A percentile compares a stretch with the other conserved stretches of the same genome.
Evolutionary conservation across 345 rosid species (phyloP).

Genomic region (Brassica juncea): DNA sequence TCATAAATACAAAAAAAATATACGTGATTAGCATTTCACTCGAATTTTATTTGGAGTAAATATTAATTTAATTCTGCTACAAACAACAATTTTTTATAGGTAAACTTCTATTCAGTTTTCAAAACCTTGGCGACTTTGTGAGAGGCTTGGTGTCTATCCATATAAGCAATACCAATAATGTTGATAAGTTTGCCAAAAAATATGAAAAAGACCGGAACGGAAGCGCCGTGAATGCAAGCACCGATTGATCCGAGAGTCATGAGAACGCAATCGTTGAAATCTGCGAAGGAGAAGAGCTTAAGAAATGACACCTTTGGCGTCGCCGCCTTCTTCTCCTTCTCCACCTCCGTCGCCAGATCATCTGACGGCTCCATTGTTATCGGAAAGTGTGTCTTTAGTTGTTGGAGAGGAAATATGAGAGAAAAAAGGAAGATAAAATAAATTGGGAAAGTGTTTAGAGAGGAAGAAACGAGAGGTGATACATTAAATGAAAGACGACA

Average conservation of each 20-base stretch:
- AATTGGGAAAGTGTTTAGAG: constrained; percentile 3
- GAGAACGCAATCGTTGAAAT: constrained; percentile 64
- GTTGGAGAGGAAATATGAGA: neutral
- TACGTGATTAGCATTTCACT: neutral
- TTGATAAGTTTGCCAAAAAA: constrained; percentile 86
- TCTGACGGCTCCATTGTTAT: constrained; percentile 39
- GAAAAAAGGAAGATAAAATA: neutral
- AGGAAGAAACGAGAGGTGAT: constrained; percentile 30
- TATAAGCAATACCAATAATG: constrained; percentile 73
- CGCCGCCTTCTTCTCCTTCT: constrained; percentile 8
- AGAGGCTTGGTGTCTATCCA: constrained; percentile 74
- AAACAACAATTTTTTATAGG: neutral
- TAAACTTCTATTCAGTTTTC: neutral
- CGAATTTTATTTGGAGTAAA: neutral
- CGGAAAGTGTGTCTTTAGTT: constrained; percentile 5
- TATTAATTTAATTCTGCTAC: neutral
- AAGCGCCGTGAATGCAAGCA: constrained; percentile 84
- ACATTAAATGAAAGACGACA: constrained; percentile 36
- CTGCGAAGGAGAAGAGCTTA: constrained; percentile 81
- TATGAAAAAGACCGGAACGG: constrained; percentile 91
- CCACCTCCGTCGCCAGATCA: constrained; percentile 30
- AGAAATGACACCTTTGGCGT: constrained; percentile 54
- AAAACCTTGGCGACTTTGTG: constrained; percentile 85
- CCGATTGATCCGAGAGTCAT: constrained; percentile 88
- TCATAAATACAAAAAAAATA: neutral